Evolutionary conservation across 169 alveolate species (phyloP).

Genomic region (Theileria parva): DNA sequence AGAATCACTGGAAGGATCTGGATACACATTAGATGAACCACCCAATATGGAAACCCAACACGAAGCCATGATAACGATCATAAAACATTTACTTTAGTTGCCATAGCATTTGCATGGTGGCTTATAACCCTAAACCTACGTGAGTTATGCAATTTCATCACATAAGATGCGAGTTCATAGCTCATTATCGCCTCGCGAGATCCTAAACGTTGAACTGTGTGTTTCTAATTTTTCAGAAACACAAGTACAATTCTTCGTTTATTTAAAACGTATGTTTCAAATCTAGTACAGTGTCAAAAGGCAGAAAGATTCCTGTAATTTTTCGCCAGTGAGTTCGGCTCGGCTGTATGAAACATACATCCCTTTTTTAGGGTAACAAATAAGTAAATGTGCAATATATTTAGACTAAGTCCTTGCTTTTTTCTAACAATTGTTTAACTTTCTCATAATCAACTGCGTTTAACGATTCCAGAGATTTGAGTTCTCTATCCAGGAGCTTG

Average conservation of each 20-base stretch:
- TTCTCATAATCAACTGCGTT: background rate
- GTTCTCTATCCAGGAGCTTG: background rate
- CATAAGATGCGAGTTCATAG: background rate
- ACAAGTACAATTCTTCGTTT: constrained; percentile 5
- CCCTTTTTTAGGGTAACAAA: constrained; percentile 7
- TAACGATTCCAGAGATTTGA: background rate
- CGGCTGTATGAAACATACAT: constrained; percentile 63
- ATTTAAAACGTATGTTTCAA: constrained; percentile 19
- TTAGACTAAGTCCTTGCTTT: constrained; percentile 1
- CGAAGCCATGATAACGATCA: background rate
- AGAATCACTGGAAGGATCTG: background rate
- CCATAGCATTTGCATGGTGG: constrained; percentile 7
- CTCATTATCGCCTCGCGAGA: constrained; percentile 8
- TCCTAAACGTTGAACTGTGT: constrained; percentile 19
- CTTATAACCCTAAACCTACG: constrained; percentile 10
- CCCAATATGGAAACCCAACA: background rate
- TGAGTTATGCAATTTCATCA: background rate
- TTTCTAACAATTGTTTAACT: background rate
- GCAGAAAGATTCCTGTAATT: constrained; percentile 17
- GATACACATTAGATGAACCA: background rate
- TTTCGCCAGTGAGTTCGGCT: constrained; percentile 71
- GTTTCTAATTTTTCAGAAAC: background rate
- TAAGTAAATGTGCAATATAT: background rate
- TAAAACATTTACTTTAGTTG: background rate
- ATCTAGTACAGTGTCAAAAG: constrained; percentile 59